Conservation (phyloP, 2,329 filamentous ascomycete species). For the Apiospora kogelbergensis region DNA sequence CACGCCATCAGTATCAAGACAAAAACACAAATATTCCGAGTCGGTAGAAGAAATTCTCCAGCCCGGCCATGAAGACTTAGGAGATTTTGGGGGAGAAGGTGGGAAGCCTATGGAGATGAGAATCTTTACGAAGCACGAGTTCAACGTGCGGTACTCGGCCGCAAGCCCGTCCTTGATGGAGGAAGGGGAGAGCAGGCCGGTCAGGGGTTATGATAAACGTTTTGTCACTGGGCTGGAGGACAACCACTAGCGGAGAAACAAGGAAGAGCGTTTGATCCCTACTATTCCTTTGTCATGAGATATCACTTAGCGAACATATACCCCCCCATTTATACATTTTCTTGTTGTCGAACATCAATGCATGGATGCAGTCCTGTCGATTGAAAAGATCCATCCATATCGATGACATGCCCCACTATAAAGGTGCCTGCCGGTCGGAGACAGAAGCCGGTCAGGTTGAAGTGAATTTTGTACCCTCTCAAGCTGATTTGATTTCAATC, state of each 20-base stretch:
- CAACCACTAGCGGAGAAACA: not conserved
- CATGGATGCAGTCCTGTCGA: too few relatives aligned
- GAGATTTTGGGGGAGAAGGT: not conserved
- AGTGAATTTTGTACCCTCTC: too few relatives aligned
- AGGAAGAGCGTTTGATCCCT: not conserved
- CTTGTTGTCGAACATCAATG: too few relatives aligned
- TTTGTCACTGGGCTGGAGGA: not conserved
- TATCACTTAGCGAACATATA: not conserved
- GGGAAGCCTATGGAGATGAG: not conserved
- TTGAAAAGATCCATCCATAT: too few relatives aligned
- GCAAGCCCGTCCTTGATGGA: not conserved
- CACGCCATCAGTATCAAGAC: not conserved
- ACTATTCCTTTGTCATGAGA: not conserved
- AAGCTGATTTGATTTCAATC: too few relatives aligned
- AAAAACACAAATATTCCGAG: constrained; percentile 11
- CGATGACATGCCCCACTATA: too few relatives aligned
- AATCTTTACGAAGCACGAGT: constrained; percentile 8
- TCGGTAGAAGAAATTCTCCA: constrained; percentile 13
- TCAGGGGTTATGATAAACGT: not conserved
- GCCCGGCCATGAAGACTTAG: not conserved
- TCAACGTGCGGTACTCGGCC: constrained; percentile 8
- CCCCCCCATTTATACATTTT: not conserved
- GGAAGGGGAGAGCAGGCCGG: not conserved
- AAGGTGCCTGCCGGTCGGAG: too few relatives aligned
- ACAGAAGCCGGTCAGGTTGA: too few relatives aligned